Base-by-base conservation (phyloP, 352 stramenopile genomes). In the Pythium guiyangense region DNA sequence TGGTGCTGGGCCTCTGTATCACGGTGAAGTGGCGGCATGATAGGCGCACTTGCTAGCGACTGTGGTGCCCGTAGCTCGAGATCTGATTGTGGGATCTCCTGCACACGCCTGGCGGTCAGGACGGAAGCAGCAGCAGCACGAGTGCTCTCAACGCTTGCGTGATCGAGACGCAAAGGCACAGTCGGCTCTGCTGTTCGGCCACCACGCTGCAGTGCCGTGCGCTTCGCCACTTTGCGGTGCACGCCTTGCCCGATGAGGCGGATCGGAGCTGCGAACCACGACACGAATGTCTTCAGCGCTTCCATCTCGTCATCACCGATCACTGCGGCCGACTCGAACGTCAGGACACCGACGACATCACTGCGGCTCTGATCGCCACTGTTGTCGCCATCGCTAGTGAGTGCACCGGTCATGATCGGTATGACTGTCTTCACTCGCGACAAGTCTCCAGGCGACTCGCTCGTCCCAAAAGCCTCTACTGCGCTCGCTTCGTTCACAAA, bases 231-330 rank as follows among this genome's bases (percentile, higher is more conserved):
- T 20, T 64, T 64, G 9, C 39, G 44, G 22, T 47, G 27, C 17
- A 64, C 25, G 2, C n/a, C 27, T 11, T 26, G 51, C 26, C 44
- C 52, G 17, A 63, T 31, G 18, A 27, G 45, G 6, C 27, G 9
- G 27, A 62, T 20, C 12, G 39, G 25, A 12, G 29, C 48, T 9
- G 60, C 35, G 10, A 66, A 48, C 40, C 48, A 58, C 0, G 31
- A 34, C 20, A 62, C 34, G 20, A 58, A 57, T 18, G 52, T 54
- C 4, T 42, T 35, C 12, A 63, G 6, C 12, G 20, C n/a, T 1
- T 52, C 20, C 18, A 53, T 53, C 29, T 53, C 47, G 14, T 39
- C 39, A 10, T 56, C n/a, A 12, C 31, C 54, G 11, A 66, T 46
- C 15, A 25, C 9, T 15, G 15, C 18, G 14, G 49, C 22, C 2